Percentiles rank a stretch among this genome's conserved stretches.
phyloP scores from a whole-genome alignment of 2,329 filamentous ascomycete species.

The Colletotrichum sp. region DNA sequence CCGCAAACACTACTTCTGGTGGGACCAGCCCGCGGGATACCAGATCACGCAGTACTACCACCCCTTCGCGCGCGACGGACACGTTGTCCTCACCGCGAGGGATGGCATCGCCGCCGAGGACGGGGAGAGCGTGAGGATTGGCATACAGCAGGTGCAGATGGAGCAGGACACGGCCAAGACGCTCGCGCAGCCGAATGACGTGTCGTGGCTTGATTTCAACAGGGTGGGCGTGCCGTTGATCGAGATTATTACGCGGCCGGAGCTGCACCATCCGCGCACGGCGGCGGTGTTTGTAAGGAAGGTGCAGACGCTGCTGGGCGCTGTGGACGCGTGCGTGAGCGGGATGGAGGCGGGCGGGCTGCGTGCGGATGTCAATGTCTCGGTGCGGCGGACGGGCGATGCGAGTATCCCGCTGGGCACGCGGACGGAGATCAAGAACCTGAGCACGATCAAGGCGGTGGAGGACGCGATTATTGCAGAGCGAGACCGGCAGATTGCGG shows the following conservation, averaged over 20 bases:
- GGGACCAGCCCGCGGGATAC: conserved; percentile 95
- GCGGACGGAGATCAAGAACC: conserved; percentile 95
- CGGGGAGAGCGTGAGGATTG: conserved; percentile 71
- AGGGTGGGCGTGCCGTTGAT: conserved; percentile 89
- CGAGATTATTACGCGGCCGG: conserved; percentile 91
- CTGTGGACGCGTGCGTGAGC: conserved; percentile 83
- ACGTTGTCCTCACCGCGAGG: conserved; percentile 70
- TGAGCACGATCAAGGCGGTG: conserved; percentile 92
- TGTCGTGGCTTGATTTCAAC: conserved; percentile 90
- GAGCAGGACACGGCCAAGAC: conserved; percentile 99
- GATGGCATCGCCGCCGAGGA: conserved; percentile 82
- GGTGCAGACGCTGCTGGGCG: conserved; percentile 78
- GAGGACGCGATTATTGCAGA: conserved; percentile 95
- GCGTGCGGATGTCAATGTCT: conserved; percentile 94
- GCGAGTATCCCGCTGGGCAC: conserved; percentile 66
- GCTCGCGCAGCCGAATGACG: conserved; percentile 73
- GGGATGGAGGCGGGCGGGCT: conserved; percentile 95
- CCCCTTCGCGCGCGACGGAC: conserved; percentile 72
- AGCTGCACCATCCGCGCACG: conserved; percentile 85
- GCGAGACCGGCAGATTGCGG: conserved; percentile 81
- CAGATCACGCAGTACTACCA: conserved; percentile 97
- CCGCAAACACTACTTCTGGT: conserved; percentile 98
- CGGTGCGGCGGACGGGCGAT: conserved; percentile 67
- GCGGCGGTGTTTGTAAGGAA: conserved; percentile 90
- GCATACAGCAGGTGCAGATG: conserved; percentile 93